Evolutionary conservation across 2,329 filamentous ascomycete genomes (phyloP).

Genomic region (Apiospora aurea): DNA sequence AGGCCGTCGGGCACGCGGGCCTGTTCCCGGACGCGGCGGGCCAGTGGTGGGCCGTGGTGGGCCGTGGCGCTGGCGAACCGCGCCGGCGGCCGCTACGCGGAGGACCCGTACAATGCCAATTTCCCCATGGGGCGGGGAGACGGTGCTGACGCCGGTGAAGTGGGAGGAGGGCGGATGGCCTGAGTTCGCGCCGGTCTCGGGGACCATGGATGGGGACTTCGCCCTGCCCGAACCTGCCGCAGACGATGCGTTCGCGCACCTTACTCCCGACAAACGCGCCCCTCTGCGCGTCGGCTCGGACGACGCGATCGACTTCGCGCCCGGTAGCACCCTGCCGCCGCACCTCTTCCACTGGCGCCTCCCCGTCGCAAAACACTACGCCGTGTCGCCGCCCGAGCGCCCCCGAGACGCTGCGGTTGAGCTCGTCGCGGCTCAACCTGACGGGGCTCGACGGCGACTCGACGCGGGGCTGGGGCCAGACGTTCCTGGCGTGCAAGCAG

Average conservation of each 20-base stretch:
- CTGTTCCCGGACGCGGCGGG: too few species aligned
- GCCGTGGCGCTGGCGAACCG: too few species aligned
- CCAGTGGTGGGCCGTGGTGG: too few species aligned
- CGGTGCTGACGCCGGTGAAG: constrained; percentile 26
- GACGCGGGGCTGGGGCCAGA: constrained; percentile 29
- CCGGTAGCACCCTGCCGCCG: constrained; percentile 28
- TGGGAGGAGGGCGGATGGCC: constrained; percentile 25
- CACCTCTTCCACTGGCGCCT: constrained; percentile 40
- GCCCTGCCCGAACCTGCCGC: constrained; percentile 44
- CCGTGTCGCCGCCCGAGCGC: constrained; percentile 21
- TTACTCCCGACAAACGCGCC: too few species aligned
- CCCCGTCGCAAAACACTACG: constrained; percentile 32
- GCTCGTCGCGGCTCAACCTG: constrained; percentile 32
- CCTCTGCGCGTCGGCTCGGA: too few species aligned
- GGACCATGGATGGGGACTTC: constrained; percentile 47
- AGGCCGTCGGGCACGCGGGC: too few species aligned
- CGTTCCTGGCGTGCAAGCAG: constrained; percentile 39
- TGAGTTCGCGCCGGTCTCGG: constrained; percentile 40
- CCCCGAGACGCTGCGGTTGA: constrained; percentile 33
- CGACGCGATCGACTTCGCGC: too few species aligned
- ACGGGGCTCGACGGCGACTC: constrained; percentile 30
- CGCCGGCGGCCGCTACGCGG: too few species aligned
- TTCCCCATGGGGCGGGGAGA: constrained; percentile 27
- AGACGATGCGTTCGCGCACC: too few species aligned
- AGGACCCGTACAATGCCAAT: too few species aligned